Evolutionary conservation across 495 filamentous ascomycete species (phyloP), one percentile per base, ranked within the genome.

Genomic region (Platismatia glauca): DNA sequence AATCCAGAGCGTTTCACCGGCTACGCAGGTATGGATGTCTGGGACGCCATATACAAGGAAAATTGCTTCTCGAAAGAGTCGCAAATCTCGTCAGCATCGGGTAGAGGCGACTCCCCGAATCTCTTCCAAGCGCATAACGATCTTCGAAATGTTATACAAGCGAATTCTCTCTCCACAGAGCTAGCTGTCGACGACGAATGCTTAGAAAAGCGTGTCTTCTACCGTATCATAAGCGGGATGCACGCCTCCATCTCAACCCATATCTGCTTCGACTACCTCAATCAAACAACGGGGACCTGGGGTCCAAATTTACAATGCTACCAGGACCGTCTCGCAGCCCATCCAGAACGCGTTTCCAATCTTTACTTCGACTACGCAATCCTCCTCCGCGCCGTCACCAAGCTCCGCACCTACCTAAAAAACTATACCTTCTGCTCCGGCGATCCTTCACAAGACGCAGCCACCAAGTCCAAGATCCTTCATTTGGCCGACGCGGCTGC

Each of bases 331-430:
- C 82, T 98, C 22, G 86, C 94, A 69, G 78, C 79, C 11, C 84
- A 90, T 68, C 91, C 93, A 0, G 94, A 98, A 65, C 88, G 91
- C 58, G 87, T 97, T 70, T 93, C 93, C 60, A 98, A 98, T 73
- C 83, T 97, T 62, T 98, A 97, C 77, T 98, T 98, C 79, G 96
- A 98, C 80, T 98, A 96, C 71, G 94, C 94, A 0, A 81, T 98
- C 35, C 80, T 98, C 27, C 84, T 91, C 11, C 90, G 94, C 65
- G 94, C 94, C 24, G 80, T 96, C 59, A 86, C 87, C 27, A 98
- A 98, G 74, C 83, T 97, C n/a, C 89, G 85, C 29, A 89, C 88
- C 33, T 87, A 94, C 68, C 78, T 97, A 24, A 75, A 87, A 53
- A 72, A 79, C 66, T 98, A 97, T 77, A 95, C 89, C 3, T 98